phyloP scores from a whole-genome alignment of 2,329 filamentous ascomycete genomes.

The Cordyceps cateniannulata region DNA sequence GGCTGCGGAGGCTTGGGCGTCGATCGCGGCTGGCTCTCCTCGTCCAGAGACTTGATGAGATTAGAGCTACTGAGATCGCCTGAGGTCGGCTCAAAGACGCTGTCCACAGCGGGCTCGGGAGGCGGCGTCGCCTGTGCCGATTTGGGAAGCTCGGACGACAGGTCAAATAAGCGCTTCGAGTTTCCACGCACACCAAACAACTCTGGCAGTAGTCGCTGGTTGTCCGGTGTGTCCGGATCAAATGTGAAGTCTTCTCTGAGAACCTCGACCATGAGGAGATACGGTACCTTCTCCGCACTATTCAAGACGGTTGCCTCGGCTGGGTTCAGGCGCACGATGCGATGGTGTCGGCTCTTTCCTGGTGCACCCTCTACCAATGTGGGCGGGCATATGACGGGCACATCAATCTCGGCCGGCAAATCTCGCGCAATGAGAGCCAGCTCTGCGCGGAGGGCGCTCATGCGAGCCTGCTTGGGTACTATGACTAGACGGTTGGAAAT shows the following conservation, averaged over 20 bases:
- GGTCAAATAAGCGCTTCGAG: slow-evolving; percentile 58
- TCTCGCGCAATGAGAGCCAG: slow-evolving; percentile 75
- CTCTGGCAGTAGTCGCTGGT: slow-evolving; percentile 56
- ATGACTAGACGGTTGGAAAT: slow-evolving; percentile 80
- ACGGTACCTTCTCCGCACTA: slow-evolving; percentile 80
- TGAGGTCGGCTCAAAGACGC: slow-evolving; percentile 75
- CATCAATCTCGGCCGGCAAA: slow-evolving; percentile 75
- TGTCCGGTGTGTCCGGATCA: slow-evolving; percentile 66
- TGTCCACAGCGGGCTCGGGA: slow-evolving; percentile 51
- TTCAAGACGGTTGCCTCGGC: slow-evolving; percentile 80
- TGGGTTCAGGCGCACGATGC: slow-evolving; percentile 76
- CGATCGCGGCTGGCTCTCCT: slow-evolving; percentile 31
- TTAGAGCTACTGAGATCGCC: slow-evolving; percentile 72
- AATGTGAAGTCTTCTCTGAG: slow-evolving; percentile 78
- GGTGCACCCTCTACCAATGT: slow-evolving; percentile 67
- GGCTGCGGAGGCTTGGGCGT: slow-evolving; percentile 23
- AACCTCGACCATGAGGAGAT: slow-evolving; percentile 78
- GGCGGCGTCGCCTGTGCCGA: slow-evolving; percentile 35
- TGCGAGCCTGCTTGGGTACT: slow-evolving; percentile 72
- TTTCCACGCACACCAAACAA: slow-evolving; percentile 52
- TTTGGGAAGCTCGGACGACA: slow-evolving; percentile 58
- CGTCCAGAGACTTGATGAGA: slow-evolving; percentile 53
- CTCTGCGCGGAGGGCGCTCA: slow-evolving; percentile 76
- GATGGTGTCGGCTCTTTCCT: slow-evolving; percentile 69
- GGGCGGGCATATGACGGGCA: slow-evolving; percentile 74